Conservation (phyloP, 2,329 filamentous ascomycete species). For the Fusarium continuum region DNA sequence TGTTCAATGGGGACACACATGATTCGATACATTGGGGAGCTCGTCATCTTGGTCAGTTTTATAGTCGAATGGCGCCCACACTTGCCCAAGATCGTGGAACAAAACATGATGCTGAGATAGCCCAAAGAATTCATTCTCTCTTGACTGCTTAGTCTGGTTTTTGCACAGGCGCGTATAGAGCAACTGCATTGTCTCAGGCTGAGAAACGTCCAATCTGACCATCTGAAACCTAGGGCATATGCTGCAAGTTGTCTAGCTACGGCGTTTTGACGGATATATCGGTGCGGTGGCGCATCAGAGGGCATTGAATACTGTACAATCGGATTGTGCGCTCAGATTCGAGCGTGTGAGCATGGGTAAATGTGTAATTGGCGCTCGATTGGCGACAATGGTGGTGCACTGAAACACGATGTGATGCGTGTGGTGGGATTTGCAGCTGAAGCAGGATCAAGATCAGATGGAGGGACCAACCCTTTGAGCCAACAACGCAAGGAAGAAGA, state of each 20-base stretch:
- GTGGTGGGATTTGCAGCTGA: slow-evolving; percentile 16
- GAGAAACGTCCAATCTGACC: neutral
- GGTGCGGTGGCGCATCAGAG: neutral
- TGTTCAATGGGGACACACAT: neutral
- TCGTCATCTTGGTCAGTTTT: neutral
- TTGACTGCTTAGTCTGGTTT: neutral
- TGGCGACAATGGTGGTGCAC: slow-evolving; percentile 8
- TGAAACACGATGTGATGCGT: slow-evolving; percentile 27
- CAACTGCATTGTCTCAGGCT: neutral
- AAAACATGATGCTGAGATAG: neutral
- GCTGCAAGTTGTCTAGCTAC: neutral
- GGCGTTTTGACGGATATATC: neutral
- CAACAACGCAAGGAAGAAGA: neutral
- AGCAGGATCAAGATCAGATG: neutral
- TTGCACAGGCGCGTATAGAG: neutral
- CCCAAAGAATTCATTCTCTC: neutral
- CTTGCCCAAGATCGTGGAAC: neutral
- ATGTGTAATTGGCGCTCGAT: slow-evolving; percentile 2
- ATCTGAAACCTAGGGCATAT: neutral
- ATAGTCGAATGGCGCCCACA: neutral
- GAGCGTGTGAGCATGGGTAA: neutral
- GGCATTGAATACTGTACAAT: neutral
- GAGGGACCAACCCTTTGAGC: neutral
- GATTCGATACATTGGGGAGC: neutral
- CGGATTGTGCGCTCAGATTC: neutral